Evolutionary conservation across 345 rosid genomes (phyloP).

Genomic region (Viola odorata): DNA sequence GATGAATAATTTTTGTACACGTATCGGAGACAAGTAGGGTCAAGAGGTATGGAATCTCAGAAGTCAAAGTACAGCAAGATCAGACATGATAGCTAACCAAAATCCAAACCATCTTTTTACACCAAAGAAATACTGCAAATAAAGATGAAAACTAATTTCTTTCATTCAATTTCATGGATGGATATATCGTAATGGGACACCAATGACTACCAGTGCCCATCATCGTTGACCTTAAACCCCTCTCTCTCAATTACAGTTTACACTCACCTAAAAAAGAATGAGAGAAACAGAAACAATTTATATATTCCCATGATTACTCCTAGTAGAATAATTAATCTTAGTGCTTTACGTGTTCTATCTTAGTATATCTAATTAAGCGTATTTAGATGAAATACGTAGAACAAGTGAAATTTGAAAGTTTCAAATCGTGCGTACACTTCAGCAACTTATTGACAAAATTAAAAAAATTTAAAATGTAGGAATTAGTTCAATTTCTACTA

Average conservation of each 20-base stretch:
- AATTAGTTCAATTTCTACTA: no score
- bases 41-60: slow-evolving; percentile 14
- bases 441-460: no score
- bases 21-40: slow-evolving; percentile 34
- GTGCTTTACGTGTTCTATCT: no score
- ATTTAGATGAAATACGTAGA: no score
- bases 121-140: slow-evolving; percentile 8
- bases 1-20: background rate
- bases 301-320: no score
- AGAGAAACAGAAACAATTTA: background rate
- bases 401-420: no score
- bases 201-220: slow-evolving; percentile 22
- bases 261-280: background rate
- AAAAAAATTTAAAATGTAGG: no score
- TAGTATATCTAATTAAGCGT: no score
- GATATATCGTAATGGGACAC: slow-evolving; percentile 9
- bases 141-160: background rate
- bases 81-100: slow-evolving; percentile 34
- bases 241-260: slow-evolving; percentile 12
- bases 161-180: background rate
- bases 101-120: slow-evolving; percentile 39
- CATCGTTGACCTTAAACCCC: slow-evolving; percentile 36
- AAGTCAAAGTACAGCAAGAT: slow-evolving; percentile 36
- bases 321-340: no score
- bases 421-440: no score